Conservation (phyloP, 2,329 filamentous ascomycete species). For the Immersiporthe knoxdaviesiana region DNA sequence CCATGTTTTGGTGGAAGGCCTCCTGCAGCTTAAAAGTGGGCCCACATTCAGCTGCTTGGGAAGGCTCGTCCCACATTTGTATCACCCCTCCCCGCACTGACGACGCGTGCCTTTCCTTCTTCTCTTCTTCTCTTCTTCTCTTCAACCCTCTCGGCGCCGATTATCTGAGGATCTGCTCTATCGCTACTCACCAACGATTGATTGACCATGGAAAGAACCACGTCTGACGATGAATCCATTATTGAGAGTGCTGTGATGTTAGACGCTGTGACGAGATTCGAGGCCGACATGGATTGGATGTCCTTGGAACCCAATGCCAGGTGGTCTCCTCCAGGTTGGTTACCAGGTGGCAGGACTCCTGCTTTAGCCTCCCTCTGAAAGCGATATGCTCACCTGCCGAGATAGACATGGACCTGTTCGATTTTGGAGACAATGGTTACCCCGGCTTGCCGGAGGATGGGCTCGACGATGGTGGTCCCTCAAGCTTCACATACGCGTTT, state of each 20-base stretch:
- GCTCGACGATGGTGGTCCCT: neutral
- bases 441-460: neutral
- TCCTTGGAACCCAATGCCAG: neutral
- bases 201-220: neutral
- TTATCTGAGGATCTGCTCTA: neutral
- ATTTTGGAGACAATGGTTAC: neutral
- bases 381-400: neutral
- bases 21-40: conserved; percentile 14
- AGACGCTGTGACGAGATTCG: neutral
- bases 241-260: neutral
- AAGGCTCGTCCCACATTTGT: neutral
- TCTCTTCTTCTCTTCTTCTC: neutral
- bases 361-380: neutral
- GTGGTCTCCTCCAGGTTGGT: conserved; percentile 8
- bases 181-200: neutral
- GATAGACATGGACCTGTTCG: neutral
- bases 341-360: conserved; percentile 16
- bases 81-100: neutral
- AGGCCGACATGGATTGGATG: neutral
- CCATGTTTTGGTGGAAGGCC: conserved; percentile 12
- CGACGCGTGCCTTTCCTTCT: neutral
- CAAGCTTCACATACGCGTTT: neutral
- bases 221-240: neutral
- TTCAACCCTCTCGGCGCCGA: neutral
- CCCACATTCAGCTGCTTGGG: neutral